Evolutionary conservation across 2,329 filamentous ascomycete genomes (phyloP), one percentile per base, ranked within the genome.

Genomic region (Dactylellina cionopaga): DNA sequence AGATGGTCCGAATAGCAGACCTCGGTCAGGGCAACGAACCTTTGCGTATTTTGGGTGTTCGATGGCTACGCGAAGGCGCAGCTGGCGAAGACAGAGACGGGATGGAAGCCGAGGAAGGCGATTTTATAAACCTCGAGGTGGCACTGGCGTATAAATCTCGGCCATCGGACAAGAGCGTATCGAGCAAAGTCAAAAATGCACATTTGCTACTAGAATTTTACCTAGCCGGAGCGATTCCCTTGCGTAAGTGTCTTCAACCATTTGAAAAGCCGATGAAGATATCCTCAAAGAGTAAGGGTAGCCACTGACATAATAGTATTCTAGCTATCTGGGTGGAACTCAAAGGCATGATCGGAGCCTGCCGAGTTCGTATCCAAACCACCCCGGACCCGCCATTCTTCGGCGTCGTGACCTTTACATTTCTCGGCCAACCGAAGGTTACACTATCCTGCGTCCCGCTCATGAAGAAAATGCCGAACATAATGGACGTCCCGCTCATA

Each of bases 361-460:
- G 74, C 62, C 37, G 35, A 37, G 83, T 90, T 80, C 84, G 90
- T 24, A 82, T 92, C 9, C 90, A 92, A 77, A 84, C 92, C 1
- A 90, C 88, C 1, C 89, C 90, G 0, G 90, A 92, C 76, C 90
- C 90, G 0, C 90, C 90, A 0, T 92, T 92, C 80, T 88, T 92
- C 80, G 86, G 87, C n/a, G 82, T 92, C 3, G 90, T 88, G 77
- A 92, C 90, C 0, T 77, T 92, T 68, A 90, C 89, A 0, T 90
- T 92, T 74, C 85, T 92, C 9, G 90, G 90, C 1, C 90, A 92
- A 77, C 90, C 90, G 0, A 89, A 89, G 76, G 89, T 90, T 9
- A 86, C 88, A 66, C 81, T 92, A 3, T 88, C 88, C 7, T 92
- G 90, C 75, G 84, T 89, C 1, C 90, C 90, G 0, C 80, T 92